Conservation (phyloP, 352 stramenopile genomes). For the Globisporangium orthogonon region DNA sequence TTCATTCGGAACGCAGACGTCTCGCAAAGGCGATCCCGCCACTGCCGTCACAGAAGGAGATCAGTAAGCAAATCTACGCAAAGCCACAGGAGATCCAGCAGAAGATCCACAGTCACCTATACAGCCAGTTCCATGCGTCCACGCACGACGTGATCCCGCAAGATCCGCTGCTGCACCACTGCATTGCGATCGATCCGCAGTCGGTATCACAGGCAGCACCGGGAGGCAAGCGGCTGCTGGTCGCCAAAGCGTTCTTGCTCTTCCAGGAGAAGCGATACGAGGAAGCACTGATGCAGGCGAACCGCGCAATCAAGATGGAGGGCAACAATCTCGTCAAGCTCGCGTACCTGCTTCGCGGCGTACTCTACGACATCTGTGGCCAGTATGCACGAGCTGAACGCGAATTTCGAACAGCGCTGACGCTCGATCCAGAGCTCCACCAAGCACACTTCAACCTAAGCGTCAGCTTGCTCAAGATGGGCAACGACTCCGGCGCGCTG, state of each 20-base stretch:
- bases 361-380: slow-evolving; percentile 46
- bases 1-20: slow-evolving; percentile 9
- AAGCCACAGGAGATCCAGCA: slow-evolving; percentile 61
- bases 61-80: slow-evolving; percentile 56
- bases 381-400: slow-evolving; percentile 34
- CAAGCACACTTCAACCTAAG: slow-evolving; percentile 63
- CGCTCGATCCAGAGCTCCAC: slow-evolving; percentile 45
- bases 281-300: slow-evolving; percentile 44
- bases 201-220: slow-evolving; percentile 16
- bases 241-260: slow-evolving; percentile 48
- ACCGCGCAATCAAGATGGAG: slow-evolving; percentile 41
- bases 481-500: slow-evolving; percentile 32
- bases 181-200: slow-evolving; percentile 50
- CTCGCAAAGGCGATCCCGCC: slow-evolving; percentile 41
- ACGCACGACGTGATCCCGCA: slow-evolving; percentile 41
- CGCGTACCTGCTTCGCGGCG: slow-evolving; percentile 45
- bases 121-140: slow-evolving; percentile 34
- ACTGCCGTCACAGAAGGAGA: slow-evolving; percentile 48
- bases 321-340: slow-evolving; percentile 61
- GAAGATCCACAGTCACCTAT: slow-evolving; percentile 53
- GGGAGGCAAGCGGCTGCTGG: slow-evolving; percentile 29
- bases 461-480: slow-evolving; percentile 39
- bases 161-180: slow-evolving; percentile 61
- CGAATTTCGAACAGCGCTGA: slow-evolving; percentile 35
- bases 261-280: slow-evolving; percentile 54